Base-by-base conservation (phyloP, 2,329 filamentous ascomycete genomes). In the Apiospora koreana region DNA sequence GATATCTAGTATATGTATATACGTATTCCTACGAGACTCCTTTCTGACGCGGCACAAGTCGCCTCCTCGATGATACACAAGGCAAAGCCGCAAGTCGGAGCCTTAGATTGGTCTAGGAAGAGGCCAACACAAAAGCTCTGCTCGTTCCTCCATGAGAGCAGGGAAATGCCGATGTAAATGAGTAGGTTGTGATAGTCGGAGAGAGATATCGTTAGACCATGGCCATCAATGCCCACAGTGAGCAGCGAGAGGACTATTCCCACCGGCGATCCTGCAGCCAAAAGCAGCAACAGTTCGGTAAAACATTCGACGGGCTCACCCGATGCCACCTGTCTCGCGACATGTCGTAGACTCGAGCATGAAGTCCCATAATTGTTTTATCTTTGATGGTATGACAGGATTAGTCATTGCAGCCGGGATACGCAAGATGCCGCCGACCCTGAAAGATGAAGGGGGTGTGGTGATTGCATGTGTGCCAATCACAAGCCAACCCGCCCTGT, bases 391-490 rank as follows among this genome's bases (percentile, higher is more conserved):
- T 67, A 45, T 38, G 42, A 67, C 65, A 67, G 18, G 42, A 25
- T 67, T 67, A 67, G 42, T 46, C 42, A 67, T 31, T 46, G 65
- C 41, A 46, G 54, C 18, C 65, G 31, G 18, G 45, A 28, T 42
- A 45, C 42, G 65, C 65, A 67, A 43, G 65, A 46, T 46, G 42
- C 65, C 42, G 31, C 54, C 21, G 54, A 38, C 31, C 31, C 54
- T 62, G 54, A 23, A 38, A 62, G 54, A 62, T 10, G 54, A 62
- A 62, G 54, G 31, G 50, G 54, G 54, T 62, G 54, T 62, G 54
- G 28, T 62, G 54, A 38, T 62, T 62, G 54, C 54, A 38, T n/a
- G 54, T 38, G 31, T 62, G 21, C 54, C 54, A 62, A 62, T 62
- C 54, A 62, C 54, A 62, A 31, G 8, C 54, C 54, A 31, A 38